Evolutionary conservation across 495 filamentous ascomycete species (phyloP), one percentile per base, ranked within the genome.

Genomic region (Aspergillus biplanus): DNA sequence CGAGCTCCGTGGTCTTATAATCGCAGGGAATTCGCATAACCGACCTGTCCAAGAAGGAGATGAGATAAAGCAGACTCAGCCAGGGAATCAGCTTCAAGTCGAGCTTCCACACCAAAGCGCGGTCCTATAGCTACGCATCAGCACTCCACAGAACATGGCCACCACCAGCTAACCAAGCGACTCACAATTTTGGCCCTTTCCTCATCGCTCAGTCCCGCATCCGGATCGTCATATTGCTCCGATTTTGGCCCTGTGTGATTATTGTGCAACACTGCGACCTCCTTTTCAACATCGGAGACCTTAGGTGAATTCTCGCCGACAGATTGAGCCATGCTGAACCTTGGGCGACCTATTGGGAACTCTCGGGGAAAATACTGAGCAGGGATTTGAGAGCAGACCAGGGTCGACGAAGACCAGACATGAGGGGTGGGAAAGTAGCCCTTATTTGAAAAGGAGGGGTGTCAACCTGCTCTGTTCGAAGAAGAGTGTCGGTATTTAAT

Each of bases 61-160:
- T 82, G 8, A 97, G 83, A 70, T 97, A 97, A 32, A 97, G 85
- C 33, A 97, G 78, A 69, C 88, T 90, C 21, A 96, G 85, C 91
- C 90, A 93, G 34, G 91, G 91, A 32, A 95, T 88, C 7, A 94
- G 80, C 11, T 79, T 80, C 18, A 87, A 58, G 64, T 94, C 90
- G 6, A 94, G 80, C 69, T 87, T 90, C 80, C 88, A 83, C 0
- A 94, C 66, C 4, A 95, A 80, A 48, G 80, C 80, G 6, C 85
- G 82, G 61, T 92, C 89, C 89, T 92, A 7, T 34, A 21, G 16
- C 21, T 48, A 6, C 53, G 7, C 8, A 59, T 47, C 15, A 57
- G 39, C 48, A 39, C 42, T 7, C 37, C 7, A 13, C 37, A 4
- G 13, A 13, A 39, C 37, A 7, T 39, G 13, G 37, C 7, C 1